Base-by-base conservation (phyloP, 441 rosid genomes). In the Biscutella laevigata region DNA sequence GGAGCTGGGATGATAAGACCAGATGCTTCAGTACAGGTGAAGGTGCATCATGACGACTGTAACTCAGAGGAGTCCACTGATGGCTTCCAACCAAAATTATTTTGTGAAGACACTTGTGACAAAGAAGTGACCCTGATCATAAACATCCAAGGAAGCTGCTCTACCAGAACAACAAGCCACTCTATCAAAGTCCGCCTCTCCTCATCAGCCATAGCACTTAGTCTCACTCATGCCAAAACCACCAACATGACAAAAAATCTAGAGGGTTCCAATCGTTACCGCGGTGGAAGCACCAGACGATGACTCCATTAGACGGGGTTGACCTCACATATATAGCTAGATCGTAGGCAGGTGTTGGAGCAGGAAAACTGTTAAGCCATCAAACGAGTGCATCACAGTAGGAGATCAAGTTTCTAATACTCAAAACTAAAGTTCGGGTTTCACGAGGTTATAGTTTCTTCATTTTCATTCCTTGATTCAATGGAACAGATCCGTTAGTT, bases 1-100 rank as follows among this genome's bases (percentile, higher is more conserved):
- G 81, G 85, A 33, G 79, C 84, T 22, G 99, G 97, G 26, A 35
- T 88, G 34, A 81, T 94, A 33, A 80, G 78, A 67, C 76, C 87
- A 3, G 88, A 81, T 5, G 74, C 72, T 60, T 67, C 35, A 20
- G 74, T 71, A 29, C 97, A 94, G 19, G 67, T 94, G 17, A 58
- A 83, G 10, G 70, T 92, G 38, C 90, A 76, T 56, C 95, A 92
- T 20, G 90, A 81, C 74, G 97, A 92, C 39, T 71, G 63, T 54
- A 79, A 74, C 6, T 68, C 74, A 14, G 99, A 88, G 65, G 99
- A 88, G 38, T 68, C 61, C 7, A 72, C 45, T 5, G 99, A 88
- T 60, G 81, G 90, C 22, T 69, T 69, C 36, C 95, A 94, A 1
- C 96, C 86, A 57, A 81, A 77, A 72, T 81, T 81, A 75, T 78